Conservation (phyloP, 1,284 basidiomycete genomes). For the Phylloboletellus chloephorus region DNA sequence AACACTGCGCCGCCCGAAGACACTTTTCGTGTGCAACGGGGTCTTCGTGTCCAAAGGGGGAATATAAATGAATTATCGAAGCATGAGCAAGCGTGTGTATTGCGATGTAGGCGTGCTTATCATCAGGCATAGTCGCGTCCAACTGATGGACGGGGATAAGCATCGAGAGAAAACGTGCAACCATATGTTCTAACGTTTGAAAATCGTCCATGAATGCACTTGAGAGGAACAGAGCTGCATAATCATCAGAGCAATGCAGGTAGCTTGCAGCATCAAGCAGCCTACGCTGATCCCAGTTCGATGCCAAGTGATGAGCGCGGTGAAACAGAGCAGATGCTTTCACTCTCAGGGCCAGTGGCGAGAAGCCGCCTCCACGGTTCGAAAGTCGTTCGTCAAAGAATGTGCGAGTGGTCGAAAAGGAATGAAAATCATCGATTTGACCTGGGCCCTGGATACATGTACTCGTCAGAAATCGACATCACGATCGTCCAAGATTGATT, state of each 20-base stretch:
- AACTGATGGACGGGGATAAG: slow-evolving; percentile 62
- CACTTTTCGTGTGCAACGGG: slow-evolving; percentile 59
- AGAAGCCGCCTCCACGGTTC: slow-evolving; percentile 48
- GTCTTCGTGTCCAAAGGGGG: slow-evolving; percentile 56
- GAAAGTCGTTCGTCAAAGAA: slow-evolving; percentile 58
- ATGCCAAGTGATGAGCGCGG: slow-evolving; percentile 54
- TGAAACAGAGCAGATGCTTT: slow-evolving; percentile 73
- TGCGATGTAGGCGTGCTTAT: slow-evolving; percentile 54
- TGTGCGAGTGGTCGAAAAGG: slow-evolving; percentile 52
- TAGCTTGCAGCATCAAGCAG: slow-evolving; percentile 16
- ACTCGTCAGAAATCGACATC: slow-evolving; percentile 13
- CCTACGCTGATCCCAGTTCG: slow-evolving; percentile 57
- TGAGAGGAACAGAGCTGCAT: slow-evolving; percentile 40
- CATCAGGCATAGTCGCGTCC: slow-evolving; percentile 49
- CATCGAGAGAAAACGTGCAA: slow-evolving; percentile 55
- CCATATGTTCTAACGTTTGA: slow-evolving; percentile 54
- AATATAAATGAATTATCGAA: slow-evolving; percentile 63
- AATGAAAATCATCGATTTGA: slow-evolving; percentile 44
- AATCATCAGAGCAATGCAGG: slow-evolving; percentile 16
- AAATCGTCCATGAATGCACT: slow-evolving; percentile 52
- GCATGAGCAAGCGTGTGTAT: slow-evolving; percentile 63
- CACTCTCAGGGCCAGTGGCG: slow-evolving; percentile 55
- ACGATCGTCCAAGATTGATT: slow-evolving; percentile 19
- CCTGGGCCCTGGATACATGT: slow-evolving; percentile 43
- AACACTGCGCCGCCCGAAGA: slow-evolving; percentile 52